These are phyloP conservation scores for Coemansia sp. DNA, from an alignment of 371 early-diverging fungal species.

Conservation along the genomic window DNA sequence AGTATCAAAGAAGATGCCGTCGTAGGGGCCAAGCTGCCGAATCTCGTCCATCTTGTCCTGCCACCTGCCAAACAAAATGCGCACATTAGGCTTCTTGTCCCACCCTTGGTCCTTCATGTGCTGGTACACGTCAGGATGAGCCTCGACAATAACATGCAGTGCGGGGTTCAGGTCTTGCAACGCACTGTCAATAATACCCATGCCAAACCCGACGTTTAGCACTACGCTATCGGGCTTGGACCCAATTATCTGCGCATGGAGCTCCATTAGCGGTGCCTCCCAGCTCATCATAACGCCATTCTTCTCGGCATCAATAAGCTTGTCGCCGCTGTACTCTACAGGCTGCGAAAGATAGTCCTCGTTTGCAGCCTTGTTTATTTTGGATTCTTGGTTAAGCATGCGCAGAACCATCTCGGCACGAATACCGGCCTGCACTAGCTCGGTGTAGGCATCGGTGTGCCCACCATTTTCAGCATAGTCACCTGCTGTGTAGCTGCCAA, in stretches of 20 bases:
- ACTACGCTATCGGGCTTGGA: constrained; percentile 67
- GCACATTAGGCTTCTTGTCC: constrained; percentile 80
- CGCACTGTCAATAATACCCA: constrained; percentile 85
- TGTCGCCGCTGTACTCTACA: constrained; percentile 69
- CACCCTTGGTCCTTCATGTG: constrained; percentile 83
- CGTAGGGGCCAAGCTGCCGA: constrained; percentile 59
- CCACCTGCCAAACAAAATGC: constrained; percentile 89
- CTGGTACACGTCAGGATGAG: constrained; percentile 93
- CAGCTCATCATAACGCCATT: constrained; percentile 98
- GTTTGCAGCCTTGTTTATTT: constrained; percentile 63
- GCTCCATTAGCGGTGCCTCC: constrained; percentile 92
- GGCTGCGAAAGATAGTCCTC: constrained; percentile 74
- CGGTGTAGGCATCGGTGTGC: constrained; percentile 62
- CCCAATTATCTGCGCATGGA: constrained; percentile 80
- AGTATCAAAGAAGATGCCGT: constrained; percentile 92
- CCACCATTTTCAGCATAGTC: constrained; percentile 66
- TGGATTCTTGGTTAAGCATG: constrained; percentile 53
- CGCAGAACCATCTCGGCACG: constrained; percentile 78
- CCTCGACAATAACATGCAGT: constrained; percentile 91
- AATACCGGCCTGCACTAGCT: constrained; percentile 78
- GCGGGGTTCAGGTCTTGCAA: constrained; percentile 71
- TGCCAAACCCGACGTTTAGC: constrained; percentile 78
- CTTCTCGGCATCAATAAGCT: constrained; percentile 78
- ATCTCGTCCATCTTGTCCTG: constrained; percentile 82
- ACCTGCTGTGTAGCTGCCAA: constrained; percentile 63